Conservation (phyloP, 768 basidiomycete genomes). For the Cystobasidium onofrii region DNA sequence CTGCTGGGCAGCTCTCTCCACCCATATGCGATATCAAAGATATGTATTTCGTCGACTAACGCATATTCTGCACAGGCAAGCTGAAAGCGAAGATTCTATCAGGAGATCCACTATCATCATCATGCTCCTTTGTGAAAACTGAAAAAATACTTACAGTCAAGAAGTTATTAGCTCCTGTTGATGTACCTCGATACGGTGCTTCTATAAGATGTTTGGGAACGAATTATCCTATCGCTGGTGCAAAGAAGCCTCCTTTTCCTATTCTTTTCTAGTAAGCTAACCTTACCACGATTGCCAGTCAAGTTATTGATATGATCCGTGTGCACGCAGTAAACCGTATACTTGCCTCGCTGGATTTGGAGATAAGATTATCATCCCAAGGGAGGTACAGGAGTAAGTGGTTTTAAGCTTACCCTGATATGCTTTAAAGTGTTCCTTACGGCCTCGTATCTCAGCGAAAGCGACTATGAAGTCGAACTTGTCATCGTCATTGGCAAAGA, state of each 20-base stretch:
- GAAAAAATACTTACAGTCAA: slow-evolving; percentile 16
- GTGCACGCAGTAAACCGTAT: slow-evolving; percentile 31
- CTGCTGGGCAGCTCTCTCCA: background rate
- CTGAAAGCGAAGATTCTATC: slow-evolving; percentile 10
- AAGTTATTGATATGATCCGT: too few relatives aligned
- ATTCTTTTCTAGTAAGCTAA: slow-evolving; percentile 31
- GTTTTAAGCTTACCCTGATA: background rate
- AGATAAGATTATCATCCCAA: slow-evolving; percentile 14
- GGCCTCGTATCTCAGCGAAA: background rate
- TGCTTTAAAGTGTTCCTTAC: background rate
- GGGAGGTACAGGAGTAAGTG: slow-evolving; percentile 18
- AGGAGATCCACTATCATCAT: slow-evolving; percentile 2
- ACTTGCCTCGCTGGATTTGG: slow-evolving; percentile 28
- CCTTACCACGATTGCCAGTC: too few relatives aligned
- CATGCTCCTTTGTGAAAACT: slow-evolving; percentile 9
- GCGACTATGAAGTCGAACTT: slow-evolving; percentile 27
- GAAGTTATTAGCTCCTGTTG: slow-evolving; percentile 22
- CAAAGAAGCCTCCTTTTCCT: slow-evolving; percentile 23
- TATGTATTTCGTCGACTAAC: too few relatives aligned
- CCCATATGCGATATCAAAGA: too few relatives aligned
- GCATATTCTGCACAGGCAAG: background rate
- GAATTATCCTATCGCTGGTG: slow-evolving; percentile 21
- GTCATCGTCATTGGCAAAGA: slow-evolving; percentile 32
- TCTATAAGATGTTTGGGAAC: slow-evolving; percentile 25
- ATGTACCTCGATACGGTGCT: slow-evolving; percentile 16